These are phyloP conservation scores for Ciborinia camelliae DNA, from an alignment of 2,329 filamentous ascomycete species.

Conservation along the genomic window DNA sequence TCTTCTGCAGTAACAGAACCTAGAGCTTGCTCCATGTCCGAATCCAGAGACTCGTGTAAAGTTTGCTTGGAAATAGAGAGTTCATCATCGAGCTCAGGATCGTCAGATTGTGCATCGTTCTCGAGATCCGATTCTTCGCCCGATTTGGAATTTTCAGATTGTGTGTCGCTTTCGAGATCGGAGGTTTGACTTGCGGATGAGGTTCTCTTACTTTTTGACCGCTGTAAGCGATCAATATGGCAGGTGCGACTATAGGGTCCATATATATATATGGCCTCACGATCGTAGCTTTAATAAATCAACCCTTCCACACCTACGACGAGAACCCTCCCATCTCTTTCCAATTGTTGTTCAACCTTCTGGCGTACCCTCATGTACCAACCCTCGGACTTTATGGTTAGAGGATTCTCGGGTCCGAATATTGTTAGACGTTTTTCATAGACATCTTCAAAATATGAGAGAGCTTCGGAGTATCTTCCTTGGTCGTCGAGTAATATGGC, in stretches of 20 bases:
- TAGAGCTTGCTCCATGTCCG: background rate
- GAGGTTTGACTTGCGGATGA: background rate
- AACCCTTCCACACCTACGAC: no score
- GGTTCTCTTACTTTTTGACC: background rate
- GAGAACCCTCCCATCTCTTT: background rate
- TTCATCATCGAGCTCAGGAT: background rate
- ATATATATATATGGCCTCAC: no score
- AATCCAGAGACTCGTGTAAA: no score
- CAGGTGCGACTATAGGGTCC: no score
- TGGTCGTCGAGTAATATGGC: accelerated
- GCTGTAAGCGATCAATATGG: no score
- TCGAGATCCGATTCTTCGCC: background rate
- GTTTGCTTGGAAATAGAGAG: background rate
- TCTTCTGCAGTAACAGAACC: background rate
- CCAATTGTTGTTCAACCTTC: background rate
- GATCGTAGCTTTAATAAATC: no score
- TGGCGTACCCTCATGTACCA: background rate
- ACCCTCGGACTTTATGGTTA: accelerated
- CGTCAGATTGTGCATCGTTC: background rate
- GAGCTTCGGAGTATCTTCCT: background rate
- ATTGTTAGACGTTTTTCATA: accelerated
- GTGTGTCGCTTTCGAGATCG: background rate
- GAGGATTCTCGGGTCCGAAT: background rate
- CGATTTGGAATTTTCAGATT: background rate
- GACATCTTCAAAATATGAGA: background rate